A percentile compares a stretch with the other conserved stretches of the same genome.
phyloP scores from a whole-genome alignment of 2,329 filamentous ascomycete genomes.

The Periconia macrospinosa region DNA sequence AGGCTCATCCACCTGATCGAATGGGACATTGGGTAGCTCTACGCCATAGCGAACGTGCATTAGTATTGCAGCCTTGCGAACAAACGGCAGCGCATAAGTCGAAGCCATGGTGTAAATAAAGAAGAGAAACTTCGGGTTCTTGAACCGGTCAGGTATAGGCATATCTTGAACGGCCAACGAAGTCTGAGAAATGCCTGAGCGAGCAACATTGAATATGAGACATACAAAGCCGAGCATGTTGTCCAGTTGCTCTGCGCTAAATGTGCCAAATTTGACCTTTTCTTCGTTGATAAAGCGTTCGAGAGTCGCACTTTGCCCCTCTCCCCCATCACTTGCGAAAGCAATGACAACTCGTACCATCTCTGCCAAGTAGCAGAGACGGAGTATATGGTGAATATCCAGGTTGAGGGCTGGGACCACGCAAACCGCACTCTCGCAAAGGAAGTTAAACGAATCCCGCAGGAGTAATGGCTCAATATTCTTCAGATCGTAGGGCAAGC shows the following conservation, averaged over 20 bases:
- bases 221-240: constrained; percentile 36
- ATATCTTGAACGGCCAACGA: constrained; percentile 29
- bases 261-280: constrained; percentile 23
- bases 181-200: constrained; percentile 23
- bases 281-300: constrained; percentile 30
- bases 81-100: constrained; percentile 85
- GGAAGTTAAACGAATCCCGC: constrained; percentile 75
- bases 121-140: constrained; percentile 35
- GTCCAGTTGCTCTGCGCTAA: constrained; percentile 30
- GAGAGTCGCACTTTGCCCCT: constrained; percentile 9
- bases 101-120: constrained; percentile 55
- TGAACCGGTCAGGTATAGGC: constrained; percentile 23
- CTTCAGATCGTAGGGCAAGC: constrained; percentile 48
- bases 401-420: constrained; percentile 68
- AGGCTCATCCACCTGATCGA: constrained; percentile 61
- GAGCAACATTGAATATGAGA: constrained; percentile 32
- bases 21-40: constrained; percentile 72
- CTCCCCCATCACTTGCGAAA: constrained; percentile 39
- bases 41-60: constrained; percentile 87
- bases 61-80: constrained; percentile 82
- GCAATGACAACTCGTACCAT: constrained; percentile 77
- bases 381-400: constrained; percentile 77
- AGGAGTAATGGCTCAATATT: constrained; percentile 59
- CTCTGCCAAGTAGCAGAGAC: constrained; percentile 87
- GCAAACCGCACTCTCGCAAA: constrained; percentile 76